Percentiles rank a stretch among this genome's conserved stretches.
These are phyloP conservation scores for Fusarium musae DNA, from an alignment of 2,329 filamentous ascomycete species.

Conservation along the genomic window DNA sequence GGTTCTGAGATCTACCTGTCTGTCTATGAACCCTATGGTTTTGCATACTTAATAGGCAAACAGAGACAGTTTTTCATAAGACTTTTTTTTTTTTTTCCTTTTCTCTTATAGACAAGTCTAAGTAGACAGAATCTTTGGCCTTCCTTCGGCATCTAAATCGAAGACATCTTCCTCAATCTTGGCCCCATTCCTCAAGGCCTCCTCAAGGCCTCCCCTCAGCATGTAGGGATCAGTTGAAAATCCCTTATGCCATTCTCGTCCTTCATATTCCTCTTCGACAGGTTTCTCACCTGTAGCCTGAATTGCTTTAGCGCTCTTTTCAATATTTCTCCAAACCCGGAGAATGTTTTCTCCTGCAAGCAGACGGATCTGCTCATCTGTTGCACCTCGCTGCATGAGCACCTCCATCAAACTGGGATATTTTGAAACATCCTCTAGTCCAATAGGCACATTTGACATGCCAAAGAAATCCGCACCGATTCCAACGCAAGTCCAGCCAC, in stretches of 20 bases:
- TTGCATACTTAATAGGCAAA: background rate
- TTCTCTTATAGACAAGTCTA: background rate
- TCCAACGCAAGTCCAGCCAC: constrained; percentile 53
- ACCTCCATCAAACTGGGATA: constrained; percentile 49
- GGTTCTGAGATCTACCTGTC: background rate
- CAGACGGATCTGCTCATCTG: constrained; percentile 43
- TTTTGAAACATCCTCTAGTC: constrained; percentile 49
- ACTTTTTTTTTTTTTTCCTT: background rate
- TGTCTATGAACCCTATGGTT: background rate
- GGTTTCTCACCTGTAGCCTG: constrained; percentile 38
- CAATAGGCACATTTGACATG: constrained; percentile 43
- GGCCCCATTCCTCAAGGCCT: constrained; percentile 21
- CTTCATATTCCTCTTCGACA: constrained; percentile 46
- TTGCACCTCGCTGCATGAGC: constrained; percentile 46
- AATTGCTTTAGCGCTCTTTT: constrained; percentile 42
- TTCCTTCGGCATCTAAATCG: constrained; percentile 1
- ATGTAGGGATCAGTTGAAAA: constrained; percentile 41
- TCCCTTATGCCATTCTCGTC: constrained; percentile 44
- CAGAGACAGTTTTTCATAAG: background rate
- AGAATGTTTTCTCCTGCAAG: constrained; percentile 47
- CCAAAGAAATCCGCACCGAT: constrained; percentile 53
- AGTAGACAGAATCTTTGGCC: background rate
- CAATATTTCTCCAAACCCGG: constrained; percentile 45
- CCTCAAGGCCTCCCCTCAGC: constrained; percentile 32
- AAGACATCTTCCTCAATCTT: constrained; percentile 14